phyloP scores from a whole-genome alignment of 176 grass and related monocot species.

The Tillandsia fasciculata region DNA sequence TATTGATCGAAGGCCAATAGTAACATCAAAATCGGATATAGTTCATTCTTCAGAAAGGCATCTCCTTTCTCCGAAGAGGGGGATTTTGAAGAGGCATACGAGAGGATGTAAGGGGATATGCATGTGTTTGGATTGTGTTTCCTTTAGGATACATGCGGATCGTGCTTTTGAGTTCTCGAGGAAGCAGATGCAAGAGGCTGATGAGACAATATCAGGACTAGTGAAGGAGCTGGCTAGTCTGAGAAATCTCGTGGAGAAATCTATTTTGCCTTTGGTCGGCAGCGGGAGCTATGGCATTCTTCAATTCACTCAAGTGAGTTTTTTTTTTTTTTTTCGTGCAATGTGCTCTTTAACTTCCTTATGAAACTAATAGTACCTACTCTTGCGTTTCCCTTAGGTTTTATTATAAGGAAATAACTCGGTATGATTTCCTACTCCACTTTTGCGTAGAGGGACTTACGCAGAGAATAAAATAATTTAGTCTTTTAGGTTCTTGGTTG shows the following conservation, averaged over 20 bases:
- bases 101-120: conserved; percentile 69
- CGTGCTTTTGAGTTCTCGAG: conserved; percentile 76
- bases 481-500: too few relatives aligned
- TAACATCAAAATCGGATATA: neutral
- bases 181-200: conserved; percentile 79
- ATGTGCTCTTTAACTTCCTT: neutral
- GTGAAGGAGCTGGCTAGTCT: conserved; percentile 53
- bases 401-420: neutral
- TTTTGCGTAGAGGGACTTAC: too few relatives aligned
- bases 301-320: conserved; percentile 43
- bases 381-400: too few relatives aligned
- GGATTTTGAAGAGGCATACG: conserved; percentile 54
- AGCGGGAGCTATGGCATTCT: neutral
- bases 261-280: conserved; percentile 14
- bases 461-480: too few relatives aligned
- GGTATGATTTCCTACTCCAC: too few relatives aligned
- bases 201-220: conserved; percentile 60
- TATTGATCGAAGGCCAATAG: neutral
- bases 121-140: conserved; percentile 72
- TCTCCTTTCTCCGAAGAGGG: conserved; percentile 37
- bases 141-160: conserved; percentile 55
- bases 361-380: neutral
- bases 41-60: conserved; percentile 19
- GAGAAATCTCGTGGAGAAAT: conserved; percentile 41
- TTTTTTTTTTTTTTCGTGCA: neutral